A percentile compares a stretch with the other conserved stretches of the same genome.
phyloP scores from a whole-genome alignment of 2,329 filamentous ascomycete genomes.

The Fusarium tupiense region DNA sequence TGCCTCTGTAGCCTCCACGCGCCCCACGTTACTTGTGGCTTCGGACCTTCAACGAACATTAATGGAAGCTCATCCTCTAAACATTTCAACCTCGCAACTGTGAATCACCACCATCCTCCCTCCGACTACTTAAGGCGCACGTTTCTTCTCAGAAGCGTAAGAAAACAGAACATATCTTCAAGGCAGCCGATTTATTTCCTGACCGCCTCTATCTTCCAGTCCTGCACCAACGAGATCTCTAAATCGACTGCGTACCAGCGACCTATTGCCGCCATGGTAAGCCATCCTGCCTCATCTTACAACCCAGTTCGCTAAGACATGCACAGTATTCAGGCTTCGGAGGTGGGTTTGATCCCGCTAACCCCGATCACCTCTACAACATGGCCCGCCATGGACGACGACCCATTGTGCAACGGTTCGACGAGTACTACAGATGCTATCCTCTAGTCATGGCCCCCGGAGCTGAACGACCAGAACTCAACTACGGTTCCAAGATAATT shows the following conservation, averaged over 20 bases:
- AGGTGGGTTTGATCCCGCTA: slow-evolving; percentile 57
- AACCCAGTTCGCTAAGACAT: background rate
- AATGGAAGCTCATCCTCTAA: slow-evolving; percentile 17
- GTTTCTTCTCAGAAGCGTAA: background rate
- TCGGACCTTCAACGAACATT: slow-evolving; percentile 21
- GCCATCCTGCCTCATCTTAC: background rate
- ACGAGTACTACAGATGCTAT: slow-evolving; percentile 98
- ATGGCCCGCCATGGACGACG: slow-evolving; percentile 59
- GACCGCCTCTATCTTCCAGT: slow-evolving; percentile 29
- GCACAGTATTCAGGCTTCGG: slow-evolving; percentile 52
- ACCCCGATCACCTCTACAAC: slow-evolving; percentile 60
- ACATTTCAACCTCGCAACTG: slow-evolving; percentile 6
- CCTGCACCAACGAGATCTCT: slow-evolving; percentile 10
- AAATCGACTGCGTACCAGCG: background rate
- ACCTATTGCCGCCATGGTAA: slow-evolving; percentile 35
- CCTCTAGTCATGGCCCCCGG: slow-evolving; percentile 94
- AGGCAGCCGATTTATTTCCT: background rate
- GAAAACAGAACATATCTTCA: background rate
- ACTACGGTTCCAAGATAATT: slow-evolving; percentile 97
- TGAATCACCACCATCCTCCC: background rate
- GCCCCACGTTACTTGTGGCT: slow-evolving; percentile 33
- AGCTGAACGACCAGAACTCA: slow-evolving; percentile 86
- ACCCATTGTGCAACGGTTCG: slow-evolving; percentile 78
- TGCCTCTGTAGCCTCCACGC: slow-evolving; percentile 42
- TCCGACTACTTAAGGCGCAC: background rate